These are phyloP conservation scores for Cutaneotrichosporon sp. DNA, from an alignment of 1,284 basidiomycete species.

Conservation along the genomic window DNA sequence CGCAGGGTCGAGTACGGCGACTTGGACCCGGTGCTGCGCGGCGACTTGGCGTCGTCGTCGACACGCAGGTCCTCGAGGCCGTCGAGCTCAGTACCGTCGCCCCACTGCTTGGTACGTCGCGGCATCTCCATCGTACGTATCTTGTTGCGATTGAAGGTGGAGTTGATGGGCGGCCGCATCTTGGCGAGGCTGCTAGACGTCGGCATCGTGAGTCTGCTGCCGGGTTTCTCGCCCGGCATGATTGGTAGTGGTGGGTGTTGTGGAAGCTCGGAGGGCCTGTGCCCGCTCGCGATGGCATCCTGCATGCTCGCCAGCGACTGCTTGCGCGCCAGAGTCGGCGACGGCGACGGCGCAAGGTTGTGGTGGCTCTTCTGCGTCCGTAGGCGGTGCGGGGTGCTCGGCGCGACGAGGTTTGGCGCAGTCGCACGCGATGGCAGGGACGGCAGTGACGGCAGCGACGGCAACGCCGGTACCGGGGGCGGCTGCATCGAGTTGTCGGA, in stretches of 20 bases:
- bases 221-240: neutral
- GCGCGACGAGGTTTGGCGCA: neutral
- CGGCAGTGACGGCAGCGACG: no score
- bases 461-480: constrained; percentile 17
- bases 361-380: constrained; percentile 50
- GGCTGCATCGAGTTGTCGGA: constrained; percentile 14
- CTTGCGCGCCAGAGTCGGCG: constrained; percentile 40
- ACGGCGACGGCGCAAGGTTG: constrained; percentile 30
- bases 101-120: constrained; percentile 69
- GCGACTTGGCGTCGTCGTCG: constrained; percentile 53
- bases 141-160: neutral
- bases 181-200: constrained; percentile 68
- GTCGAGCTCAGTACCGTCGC: constrained; percentile 92
- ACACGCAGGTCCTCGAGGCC: constrained; percentile 85
- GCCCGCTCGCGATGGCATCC: constrained; percentile 35
- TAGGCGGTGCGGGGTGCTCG: constrained; percentile 32
- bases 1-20: constrained; percentile 4
- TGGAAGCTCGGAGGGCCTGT: neutral
- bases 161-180: constrained; percentile 65
- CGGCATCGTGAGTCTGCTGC: constrained; percentile 74
- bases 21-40: constrained; percentile 9
- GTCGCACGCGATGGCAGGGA: constrained; percentile 5
- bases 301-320: constrained; percentile 47
- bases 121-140: constrained; percentile 63
- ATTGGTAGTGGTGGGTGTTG: neutral